Conservation (phyloP, 306 rosid genomes). For the Echinosophora koreensis region DNA sequence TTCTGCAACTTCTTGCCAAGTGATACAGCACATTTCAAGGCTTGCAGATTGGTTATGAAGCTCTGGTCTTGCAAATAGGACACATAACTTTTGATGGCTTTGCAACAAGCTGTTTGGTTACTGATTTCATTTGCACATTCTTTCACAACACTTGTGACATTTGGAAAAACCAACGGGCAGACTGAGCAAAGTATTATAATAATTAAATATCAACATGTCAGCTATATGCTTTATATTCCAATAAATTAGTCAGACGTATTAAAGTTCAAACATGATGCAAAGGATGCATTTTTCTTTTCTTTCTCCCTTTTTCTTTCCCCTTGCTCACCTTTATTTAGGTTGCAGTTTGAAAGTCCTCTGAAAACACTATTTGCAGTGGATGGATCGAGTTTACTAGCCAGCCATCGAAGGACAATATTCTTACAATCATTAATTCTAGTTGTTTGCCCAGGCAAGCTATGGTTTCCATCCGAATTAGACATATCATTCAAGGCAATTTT, state of each 20-base stretch:
- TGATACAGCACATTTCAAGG: conserved; percentile 72
- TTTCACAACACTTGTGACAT: conserved; percentile 53
- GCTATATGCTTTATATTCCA: conserved; percentile 39
- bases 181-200: conserved; percentile 52
- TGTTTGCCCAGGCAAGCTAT: conserved; percentile 38
- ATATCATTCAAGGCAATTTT: conserved; percentile 58
- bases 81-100: conserved; percentile 61
- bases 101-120: conserved; percentile 64
- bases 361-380: conserved; percentile 59
- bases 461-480: conserved; percentile 49
- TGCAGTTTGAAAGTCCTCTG: conserved; percentile 75
- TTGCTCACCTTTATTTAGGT: conserved; percentile 66
- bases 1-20: conserved; percentile 71
- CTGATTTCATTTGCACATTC: conserved; percentile 58
- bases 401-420: conserved; percentile 65
- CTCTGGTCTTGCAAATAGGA: conserved; percentile 71
- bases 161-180: conserved; percentile 70
- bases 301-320: neutral
- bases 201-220: conserved; percentile 48
- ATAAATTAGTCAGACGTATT: conserved; percentile 8
- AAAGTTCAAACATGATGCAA: conserved; percentile 23
- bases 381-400: conserved; percentile 66
- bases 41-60: conserved; percentile 77
- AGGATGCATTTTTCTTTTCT: conserved; percentile 6
- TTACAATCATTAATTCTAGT: conserved; percentile 63